phyloP scores from a whole-genome alignment of 768 basidiomycete species.

The Piloderma croceum region DNA sequence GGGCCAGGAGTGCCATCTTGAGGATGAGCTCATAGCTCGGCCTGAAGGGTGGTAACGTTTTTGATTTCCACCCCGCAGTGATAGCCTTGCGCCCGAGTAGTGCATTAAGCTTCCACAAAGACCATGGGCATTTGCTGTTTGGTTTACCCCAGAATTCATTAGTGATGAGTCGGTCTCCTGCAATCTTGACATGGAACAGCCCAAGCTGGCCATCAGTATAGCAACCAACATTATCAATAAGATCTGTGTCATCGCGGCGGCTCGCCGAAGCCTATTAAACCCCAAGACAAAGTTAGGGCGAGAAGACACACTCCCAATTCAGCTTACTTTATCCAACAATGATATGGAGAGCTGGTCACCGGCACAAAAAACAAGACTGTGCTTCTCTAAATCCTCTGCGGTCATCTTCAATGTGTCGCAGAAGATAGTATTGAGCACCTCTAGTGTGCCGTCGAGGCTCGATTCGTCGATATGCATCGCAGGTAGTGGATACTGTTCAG shows the following conservation, averaged over 20 bases:
- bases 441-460: slow-evolving; percentile 12
- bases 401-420: not conserved
- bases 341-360: slow-evolving; percentile 11
- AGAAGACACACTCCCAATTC: not conserved
- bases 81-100: slow-evolving; percentile 11
- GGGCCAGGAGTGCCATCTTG: slow-evolving; percentile 3
- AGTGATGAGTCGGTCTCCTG: slow-evolving; percentile 13
- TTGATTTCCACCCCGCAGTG: slow-evolving; percentile 8
- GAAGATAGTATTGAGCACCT: slow-evolving; percentile 7
- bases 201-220: slow-evolving; percentile 18
- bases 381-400: slow-evolving; percentile 5
- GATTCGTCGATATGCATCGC: slow-evolving; percentile 20
- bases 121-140: slow-evolving; percentile 16
- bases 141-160: slow-evolving; percentile 27
- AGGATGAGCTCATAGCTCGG: slow-evolving; percentile 8
- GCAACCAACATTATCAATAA: slow-evolving; percentile 12
- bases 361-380: slow-evolving; percentile 11
- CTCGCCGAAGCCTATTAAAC: slow-evolving; percentile 13
- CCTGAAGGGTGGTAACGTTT: slow-evolving; percentile 10
- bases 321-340: slow-evolving; percentile 8
- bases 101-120: slow-evolving; percentile 5
- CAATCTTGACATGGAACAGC: slow-evolving; percentile 22
- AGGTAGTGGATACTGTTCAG: slow-evolving; percentile 10
- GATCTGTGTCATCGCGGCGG: slow-evolving; percentile 14
- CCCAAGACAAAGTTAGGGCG: slow-evolving; percentile 2